Evolutionary conservation across 177 flowering plant genomes (phyloP).

Genomic region (Vitis hybrid): DNA sequence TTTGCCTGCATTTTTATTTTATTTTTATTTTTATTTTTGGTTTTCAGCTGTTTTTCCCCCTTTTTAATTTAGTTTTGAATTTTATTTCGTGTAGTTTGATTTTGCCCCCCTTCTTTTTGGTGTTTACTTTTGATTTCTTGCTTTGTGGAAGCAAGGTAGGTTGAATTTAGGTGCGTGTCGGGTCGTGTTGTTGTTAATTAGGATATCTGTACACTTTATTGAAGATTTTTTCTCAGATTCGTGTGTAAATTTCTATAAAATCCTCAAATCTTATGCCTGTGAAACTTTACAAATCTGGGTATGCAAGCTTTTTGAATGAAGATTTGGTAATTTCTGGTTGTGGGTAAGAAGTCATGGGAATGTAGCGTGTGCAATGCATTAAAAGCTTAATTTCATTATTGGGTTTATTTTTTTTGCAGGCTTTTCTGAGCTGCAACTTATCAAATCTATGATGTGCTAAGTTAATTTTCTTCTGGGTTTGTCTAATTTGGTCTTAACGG

Average conservation of each 20-base stretch:
- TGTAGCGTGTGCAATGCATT: slow-evolving; percentile 1
- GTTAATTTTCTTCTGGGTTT: not conserved
- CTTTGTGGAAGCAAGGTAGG: too few species aligned
- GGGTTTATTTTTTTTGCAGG: not conserved
- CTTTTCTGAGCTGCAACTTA: not conserved
- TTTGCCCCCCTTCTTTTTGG: not conserved
- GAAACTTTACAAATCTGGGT: not conserved
- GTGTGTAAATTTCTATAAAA: not conserved
- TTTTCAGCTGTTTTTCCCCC: not conserved
- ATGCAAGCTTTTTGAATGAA: slow-evolving; percentile 1
- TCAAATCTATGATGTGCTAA: not conserved
- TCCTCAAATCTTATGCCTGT: not conserved
- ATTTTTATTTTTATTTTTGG: not conserved
- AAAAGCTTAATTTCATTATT: not conserved
- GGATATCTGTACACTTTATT: not conserved
- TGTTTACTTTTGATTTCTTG: too few species aligned
- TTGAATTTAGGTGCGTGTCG: not conserved
- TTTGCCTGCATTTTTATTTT: not conserved
- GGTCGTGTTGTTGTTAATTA: not conserved
- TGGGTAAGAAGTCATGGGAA: not conserved
- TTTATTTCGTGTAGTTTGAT: not conserved
- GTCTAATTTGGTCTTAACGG: not conserved
- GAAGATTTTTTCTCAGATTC: not conserved
- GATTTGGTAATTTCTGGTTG: not conserved
- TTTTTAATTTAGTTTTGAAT: not conserved